Base-by-base conservation (phyloP, 352 stramenopile genomes). In the Phytophthora citricola region DNA sequence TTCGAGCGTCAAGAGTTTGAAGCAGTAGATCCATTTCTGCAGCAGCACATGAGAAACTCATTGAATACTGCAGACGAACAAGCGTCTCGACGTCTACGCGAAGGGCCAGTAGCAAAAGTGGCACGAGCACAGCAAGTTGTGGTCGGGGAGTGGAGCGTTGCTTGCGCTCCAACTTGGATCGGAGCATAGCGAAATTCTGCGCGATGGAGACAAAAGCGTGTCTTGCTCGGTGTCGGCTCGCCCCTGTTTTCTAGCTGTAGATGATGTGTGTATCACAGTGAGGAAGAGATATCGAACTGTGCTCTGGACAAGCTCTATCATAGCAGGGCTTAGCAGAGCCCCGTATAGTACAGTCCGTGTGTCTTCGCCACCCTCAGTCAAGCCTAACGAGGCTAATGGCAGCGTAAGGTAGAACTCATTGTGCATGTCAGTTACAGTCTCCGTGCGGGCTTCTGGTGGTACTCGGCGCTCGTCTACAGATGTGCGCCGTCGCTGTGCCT, bases 41-140 rank as follows among this genome's bases (percentile, higher is more conserved):
- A 0, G 73, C 70, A 10, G 66, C 46, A 17, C 40, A 62, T 27
- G 58, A 68, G 39, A 91, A 91, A 50, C 73, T 91, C 14, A 79
- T 51, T 0, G 85, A 81, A 45, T 92, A 93, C 54, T 87, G 78
- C 29, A 74, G 67, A 27, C 81, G 81, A n/a, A 79, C 85, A 3
- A 91, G 60, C 14, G 83, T 89, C 43, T 90, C 81, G 8, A 91
- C 47, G 11, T 78, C 69, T 1, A 93, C 76, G 11, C 85, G 83
- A 15, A 92, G 74, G 20, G 71, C 81, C 0, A 93, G 67, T 14
- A 93, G 56, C 5, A 87, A 39, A 9, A 93, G 61, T 3, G 83
- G 80, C 9, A 92, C 39, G 26, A 78, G 76, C 2, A 89, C 57
- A 14, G 65, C 34, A 4, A 82, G 27, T 2, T 72, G 55, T 5